Evolutionary conservation across 2,329 filamentous ascomycete species (phyloP), one percentile per base, ranked within the genome.

Genomic region (Fusarium sp.): DNA sequence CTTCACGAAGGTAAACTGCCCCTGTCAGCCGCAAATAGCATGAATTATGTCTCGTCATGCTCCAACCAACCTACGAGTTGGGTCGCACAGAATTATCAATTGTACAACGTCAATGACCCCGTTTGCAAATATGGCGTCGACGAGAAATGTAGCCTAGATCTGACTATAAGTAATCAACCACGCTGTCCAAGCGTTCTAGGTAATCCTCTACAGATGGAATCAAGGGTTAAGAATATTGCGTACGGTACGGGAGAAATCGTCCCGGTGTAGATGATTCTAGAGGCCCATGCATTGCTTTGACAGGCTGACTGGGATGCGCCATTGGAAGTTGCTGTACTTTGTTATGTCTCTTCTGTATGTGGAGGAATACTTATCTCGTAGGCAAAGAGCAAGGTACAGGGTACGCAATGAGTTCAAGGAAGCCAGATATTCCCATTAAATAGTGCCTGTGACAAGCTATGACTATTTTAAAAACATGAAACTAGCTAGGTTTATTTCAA

Each of bases 21-120:
- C 7, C 83, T 90, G 40, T 84, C 83, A 63, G 88, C 87, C 3
- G 77, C 86, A 69, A 89, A 88, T 83, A 86, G 86, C 81, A 88
- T 89, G 82, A 85, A 87, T 79, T 88, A 83, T 67, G 74, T 88
- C 9, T 76, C 83, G 44, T 81, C 79, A 66, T 88, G 87, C 75
- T 79, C 86, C 16, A 78, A 75, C 15, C 74, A 83, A 54, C 74
- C 79, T 16, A 77, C 80, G 72, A 87, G 81, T 79, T 88, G 84
- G 83, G 83, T 88, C 43, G 85, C 81, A 0, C 78, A 84, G 67
- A 87, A 89, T 80, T 81, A 86, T 77, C 79, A 82, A 40, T 82
- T 88, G 12, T 84, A 84, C 80, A 88, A 89, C 79, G 85, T 88
- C 40, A 78, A 82, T 56, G 87, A 88, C 75, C 74, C 84, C 19